phyloP scores from a whole-genome alignment of 495 filamentous ascomycete genomes.

The Jackrogersella multiformis region DNA sequence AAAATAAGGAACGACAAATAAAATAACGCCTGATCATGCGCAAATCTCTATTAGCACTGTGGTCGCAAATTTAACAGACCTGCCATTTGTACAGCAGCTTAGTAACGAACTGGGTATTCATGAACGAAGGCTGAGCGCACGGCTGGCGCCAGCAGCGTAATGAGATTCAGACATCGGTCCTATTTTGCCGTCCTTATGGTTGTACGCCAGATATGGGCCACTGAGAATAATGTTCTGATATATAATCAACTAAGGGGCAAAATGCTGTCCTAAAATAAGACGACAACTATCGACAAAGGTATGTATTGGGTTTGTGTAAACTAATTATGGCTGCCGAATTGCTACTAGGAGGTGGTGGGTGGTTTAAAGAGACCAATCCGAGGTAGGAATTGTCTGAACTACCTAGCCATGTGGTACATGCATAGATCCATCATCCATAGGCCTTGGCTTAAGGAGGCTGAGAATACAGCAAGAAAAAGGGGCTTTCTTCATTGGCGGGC shows the following conservation, averaged over 20 bases:
- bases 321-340: neutral
- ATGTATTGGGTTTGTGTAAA: conserved; percentile 1
- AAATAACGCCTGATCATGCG: conserved; percentile 1
- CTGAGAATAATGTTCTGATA: neutral
- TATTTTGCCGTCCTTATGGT: conserved; percentile 12
- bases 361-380: conserved; percentile 17
- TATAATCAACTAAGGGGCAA: conserved; percentile 8
- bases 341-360: neutral
- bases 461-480: conserved; percentile 6
- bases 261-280: conserved; percentile 13
- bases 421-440: conserved; percentile 7
- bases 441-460: conserved; percentile 24
- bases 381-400: neutral
- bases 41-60: neutral
- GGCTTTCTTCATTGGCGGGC: conserved; percentile 23
- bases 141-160: conserved; percentile 43
- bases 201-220: neutral
- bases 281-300: neutral
- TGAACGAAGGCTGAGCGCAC: conserved; percentile 20
- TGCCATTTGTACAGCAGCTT: neutral
- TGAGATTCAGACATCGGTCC: conserved; percentile 20
- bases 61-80: neutral
- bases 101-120: neutral
- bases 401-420: conserved; percentile 33
- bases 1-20: neutral